phyloP scores from a whole-genome alignment of 495 filamentous ascomycete genomes.

The Penicillium cinerascens region DNA sequence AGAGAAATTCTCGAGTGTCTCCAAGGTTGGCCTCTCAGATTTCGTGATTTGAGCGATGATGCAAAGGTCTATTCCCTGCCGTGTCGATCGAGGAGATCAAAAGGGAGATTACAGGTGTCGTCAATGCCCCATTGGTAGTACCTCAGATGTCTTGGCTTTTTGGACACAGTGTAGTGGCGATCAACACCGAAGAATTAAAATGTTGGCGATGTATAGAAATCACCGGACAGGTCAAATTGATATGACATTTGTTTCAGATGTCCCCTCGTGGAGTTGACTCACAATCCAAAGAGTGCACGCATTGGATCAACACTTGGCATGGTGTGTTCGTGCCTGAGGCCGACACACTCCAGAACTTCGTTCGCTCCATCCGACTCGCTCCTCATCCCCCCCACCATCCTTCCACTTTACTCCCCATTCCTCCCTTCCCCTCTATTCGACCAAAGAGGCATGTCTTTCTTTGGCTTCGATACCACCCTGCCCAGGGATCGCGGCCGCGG shows the following conservation, averaged over 20 bases:
- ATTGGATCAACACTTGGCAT: constrained; percentile 4
- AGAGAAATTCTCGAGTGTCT: background rate
- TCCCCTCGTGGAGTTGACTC: background rate
- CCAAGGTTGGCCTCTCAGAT: background rate
- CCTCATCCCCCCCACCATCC: constrained; percentile 10
- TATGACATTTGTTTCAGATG: background rate
- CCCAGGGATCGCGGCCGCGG: constrained; percentile 52
- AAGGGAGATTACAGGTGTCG: background rate
- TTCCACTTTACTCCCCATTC: constrained; percentile 10
- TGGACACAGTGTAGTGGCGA: no score
- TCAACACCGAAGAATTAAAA: no score
- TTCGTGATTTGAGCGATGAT: background rate
- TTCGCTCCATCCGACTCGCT: constrained; percentile 4
- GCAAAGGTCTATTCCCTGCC: background rate
- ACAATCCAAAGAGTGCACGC: background rate
- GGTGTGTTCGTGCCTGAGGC: constrained; percentile 6
- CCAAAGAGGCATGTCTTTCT: constrained; percentile 68
- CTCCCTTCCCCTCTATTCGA: constrained; percentile 10
- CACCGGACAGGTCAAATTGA: background rate
- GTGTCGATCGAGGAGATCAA: background rate
- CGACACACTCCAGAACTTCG: constrained; percentile 16
- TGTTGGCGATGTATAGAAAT: background rate
- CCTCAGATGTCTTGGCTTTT: no score
- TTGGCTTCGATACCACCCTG: constrained; percentile 72
- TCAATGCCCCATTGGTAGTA: background rate